Base-by-base conservation (phyloP, 805 yeast genomes). In the Schwanniomyces sp. region DNA sequence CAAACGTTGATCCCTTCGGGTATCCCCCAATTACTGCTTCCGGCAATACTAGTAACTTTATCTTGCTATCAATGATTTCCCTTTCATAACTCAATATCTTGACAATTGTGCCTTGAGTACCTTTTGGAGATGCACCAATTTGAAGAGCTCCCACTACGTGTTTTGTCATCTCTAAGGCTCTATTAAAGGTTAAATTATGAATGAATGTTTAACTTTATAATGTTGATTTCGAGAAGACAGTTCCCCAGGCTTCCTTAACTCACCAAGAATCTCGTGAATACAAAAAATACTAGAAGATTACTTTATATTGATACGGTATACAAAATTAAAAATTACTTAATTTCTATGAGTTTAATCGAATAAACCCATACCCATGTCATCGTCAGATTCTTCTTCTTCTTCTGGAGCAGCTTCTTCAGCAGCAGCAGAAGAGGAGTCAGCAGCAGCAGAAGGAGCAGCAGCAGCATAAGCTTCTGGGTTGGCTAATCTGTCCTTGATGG, bases 401-500 rank as follows among this genome's bases (percentile, higher is more conserved):
- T 80, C 88, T 56, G 84, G 89, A 51, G 79, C 91, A 57, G 80
- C 89, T 52, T 78, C 87, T 53, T 81, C 86, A 55, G 80, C 85
- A 52, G 82, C 81, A 47, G 74, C 78, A 57, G 77, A 66, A 55
- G 81, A 64, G 54, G 80, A 64, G 66, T 88, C 82, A 64, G 95
- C 89, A 71, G 87, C 86, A 67, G 97, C 97, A 74, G 79, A 97
- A 67, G 98, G 96, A 69, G 97, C 97, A 79, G 97, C 95, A 70
- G 98, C 86, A 73, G 98, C 99, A 80, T 92, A 94, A 76, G 96
- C 96, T 59, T 94, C 98, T 76, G 99, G 99, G 95, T 94, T 92
- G 76, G 96, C 98, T 69, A 94, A 82, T 82, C 98, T 89, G 88
- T 94, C 99, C 88, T 90, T 90, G 82, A 94, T 86, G 63, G 92